phyloP scores from a whole-genome alignment of 352 stramenopile species.

The Globisporangium spiculum region DNA sequence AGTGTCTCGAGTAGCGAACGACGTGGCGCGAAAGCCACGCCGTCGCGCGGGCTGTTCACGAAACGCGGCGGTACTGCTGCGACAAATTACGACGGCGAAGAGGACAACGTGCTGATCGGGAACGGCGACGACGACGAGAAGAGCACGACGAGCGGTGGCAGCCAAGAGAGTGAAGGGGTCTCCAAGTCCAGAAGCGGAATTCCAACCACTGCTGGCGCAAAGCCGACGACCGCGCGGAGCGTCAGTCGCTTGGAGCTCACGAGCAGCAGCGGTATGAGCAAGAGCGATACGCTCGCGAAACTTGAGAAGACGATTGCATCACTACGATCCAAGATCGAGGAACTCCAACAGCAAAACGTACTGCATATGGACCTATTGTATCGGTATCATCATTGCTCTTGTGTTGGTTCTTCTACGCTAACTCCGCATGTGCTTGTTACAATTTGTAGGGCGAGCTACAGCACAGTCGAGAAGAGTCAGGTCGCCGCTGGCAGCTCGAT shows the following conservation, averaged over 20 bases:
- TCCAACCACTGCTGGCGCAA: not conserved
- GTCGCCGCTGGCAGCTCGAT: conserved; percentile 62
- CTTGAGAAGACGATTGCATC: conserved; percentile 57
- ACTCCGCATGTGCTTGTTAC: not conserved
- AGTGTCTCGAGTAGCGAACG: conserved; percentile 1
- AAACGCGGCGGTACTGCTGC: conserved; percentile 34
- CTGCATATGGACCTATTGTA: conserved; percentile 37
- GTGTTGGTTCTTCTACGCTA: not conserved
- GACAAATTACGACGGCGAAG: conserved; percentile 34
- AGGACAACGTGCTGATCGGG: conserved; percentile 69
- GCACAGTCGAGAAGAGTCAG: conserved; percentile 59
- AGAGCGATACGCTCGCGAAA: conserved; percentile 32
- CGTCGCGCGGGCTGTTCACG: conserved; percentile 60
- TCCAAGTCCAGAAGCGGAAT: conserved; percentile 18
- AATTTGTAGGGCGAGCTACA: conserved; percentile 47
- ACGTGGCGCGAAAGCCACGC: conserved; percentile 27
- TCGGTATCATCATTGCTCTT: not conserved
- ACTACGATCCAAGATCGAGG: conserved; percentile 58
- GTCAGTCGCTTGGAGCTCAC: conserved; percentile 6
- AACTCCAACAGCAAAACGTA: conserved; percentile 80
- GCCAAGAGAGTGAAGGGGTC: not conserved
- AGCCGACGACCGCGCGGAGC: not conserved
- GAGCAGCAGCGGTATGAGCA: conserved; percentile 7
- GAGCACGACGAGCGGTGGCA: not conserved
- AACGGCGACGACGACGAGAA: conserved; percentile 37